Percentiles rank a stretch among this genome's conserved stretches.
Evolutionary conservation across 2,329 filamentous ascomycete species (phyloP).

Genomic region (Cladosporium sp.): DNA sequence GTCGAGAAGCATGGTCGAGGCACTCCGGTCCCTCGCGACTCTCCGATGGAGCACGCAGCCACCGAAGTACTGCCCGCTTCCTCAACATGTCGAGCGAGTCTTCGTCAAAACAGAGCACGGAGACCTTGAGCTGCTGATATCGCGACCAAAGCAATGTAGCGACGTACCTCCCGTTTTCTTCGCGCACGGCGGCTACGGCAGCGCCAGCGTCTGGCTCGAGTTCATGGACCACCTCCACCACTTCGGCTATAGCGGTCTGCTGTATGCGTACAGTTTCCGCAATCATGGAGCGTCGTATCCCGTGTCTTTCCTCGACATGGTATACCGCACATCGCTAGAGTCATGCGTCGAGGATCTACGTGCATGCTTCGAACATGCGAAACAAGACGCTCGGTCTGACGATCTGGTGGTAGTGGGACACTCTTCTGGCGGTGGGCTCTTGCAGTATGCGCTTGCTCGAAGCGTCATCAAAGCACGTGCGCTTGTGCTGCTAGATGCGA

Average conservation of each 20-base stretch:
- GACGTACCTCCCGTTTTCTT: conserved; percentile 45
- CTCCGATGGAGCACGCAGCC: conserved; percentile 18
- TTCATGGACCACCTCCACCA: conserved; percentile 53
- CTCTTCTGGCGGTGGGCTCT: conserved; percentile 53
- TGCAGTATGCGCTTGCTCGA: conserved; percentile 49
- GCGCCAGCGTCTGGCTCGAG: conserved; percentile 54
- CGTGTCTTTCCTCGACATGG: conserved; percentile 51
- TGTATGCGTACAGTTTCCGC: conserved; percentile 55
- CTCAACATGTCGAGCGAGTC: conserved; percentile 15
- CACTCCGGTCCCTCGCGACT: conserved; percentile 11
- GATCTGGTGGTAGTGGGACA: conserved; percentile 50
- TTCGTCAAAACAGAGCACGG: conserved; percentile 42
- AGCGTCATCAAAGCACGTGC: conserved; percentile 24
- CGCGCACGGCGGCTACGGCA: conserved; percentile 57
- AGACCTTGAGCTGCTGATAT: conserved; percentile 50
- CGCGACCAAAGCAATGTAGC: conserved; percentile 39
- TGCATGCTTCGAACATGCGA: conserved; percentile 40
- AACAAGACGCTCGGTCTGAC: conserved; percentile 21
- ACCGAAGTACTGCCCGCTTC: conserved; percentile 17
- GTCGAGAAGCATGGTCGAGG: conserved; percentile 7
- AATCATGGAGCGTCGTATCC: conserved; percentile 57
- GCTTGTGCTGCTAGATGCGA: conserved; percentile 18
- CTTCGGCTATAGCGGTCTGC: conserved; percentile 43
- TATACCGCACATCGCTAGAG: conserved; percentile 47
- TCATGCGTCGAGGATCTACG: conserved; percentile 49